A percentile compares a stretch with the other conserved stretches of the same genome.
phyloP scores from a whole-genome alignment of 805 yeast genomes.

The Priceomyces castillae region DNA sequence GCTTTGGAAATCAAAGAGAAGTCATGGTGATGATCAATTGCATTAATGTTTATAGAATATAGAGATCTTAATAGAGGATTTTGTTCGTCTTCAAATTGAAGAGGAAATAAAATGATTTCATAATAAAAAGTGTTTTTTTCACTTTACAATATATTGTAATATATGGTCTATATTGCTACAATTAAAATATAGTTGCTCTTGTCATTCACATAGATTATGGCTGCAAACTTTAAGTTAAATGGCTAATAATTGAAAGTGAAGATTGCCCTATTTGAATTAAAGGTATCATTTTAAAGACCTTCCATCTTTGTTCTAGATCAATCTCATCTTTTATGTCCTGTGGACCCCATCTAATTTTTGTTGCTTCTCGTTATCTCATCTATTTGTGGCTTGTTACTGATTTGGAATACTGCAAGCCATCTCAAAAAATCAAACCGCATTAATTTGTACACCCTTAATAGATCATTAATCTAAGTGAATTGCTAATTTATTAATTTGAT shows the following conservation, averaged over 20 bases:
- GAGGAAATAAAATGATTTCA: not conserved
- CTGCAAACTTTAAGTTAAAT: too few species aligned
- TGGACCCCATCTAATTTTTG: too few species aligned
- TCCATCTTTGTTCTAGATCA: too few species aligned
- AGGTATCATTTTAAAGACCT: too few species aligned
- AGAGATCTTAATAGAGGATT: not conserved
- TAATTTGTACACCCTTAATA: conserved; percentile 3
- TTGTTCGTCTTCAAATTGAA: not conserved
- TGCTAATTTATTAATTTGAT: not conserved
- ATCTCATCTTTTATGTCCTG: too few species aligned
- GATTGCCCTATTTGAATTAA: too few species aligned
- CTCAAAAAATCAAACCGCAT: not conserved
- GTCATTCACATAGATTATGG: too few species aligned
- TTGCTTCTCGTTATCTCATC: not conserved
- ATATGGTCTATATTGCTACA: too few species aligned
- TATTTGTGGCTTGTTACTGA: conserved; percentile 3
- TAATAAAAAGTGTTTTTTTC: not conserved
- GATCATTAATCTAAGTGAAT: not conserved
- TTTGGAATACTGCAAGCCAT: conserved; percentile 5
- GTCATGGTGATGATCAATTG: conserved; percentile 3
- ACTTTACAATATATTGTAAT: too few species aligned
- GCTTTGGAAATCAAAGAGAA: conserved; percentile 9
- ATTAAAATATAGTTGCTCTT: too few species aligned
- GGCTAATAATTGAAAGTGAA: too few species aligned
- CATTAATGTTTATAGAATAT: not conserved